phyloP scores from a whole-genome alignment of 179 eudicot genomes.

The Sideroxylon spinosum region DNA sequence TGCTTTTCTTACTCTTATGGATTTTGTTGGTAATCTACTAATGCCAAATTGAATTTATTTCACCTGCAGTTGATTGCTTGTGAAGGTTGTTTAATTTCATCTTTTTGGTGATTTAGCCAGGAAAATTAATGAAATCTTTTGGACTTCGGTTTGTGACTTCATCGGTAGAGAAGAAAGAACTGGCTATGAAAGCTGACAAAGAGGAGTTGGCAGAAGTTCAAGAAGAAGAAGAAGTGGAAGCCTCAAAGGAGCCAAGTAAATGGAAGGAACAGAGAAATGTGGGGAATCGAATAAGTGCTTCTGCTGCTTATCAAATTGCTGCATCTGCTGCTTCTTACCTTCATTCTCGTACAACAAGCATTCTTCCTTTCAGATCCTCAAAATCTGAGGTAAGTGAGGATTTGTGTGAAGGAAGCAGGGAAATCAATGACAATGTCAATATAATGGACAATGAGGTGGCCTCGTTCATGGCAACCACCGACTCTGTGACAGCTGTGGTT shows the following conservation, averaged over 20 bases:
- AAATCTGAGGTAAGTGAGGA: slow-evolving; percentile 26
- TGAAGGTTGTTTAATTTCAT: slow-evolving; percentile 1
- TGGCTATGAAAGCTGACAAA: slow-evolving; percentile 34
- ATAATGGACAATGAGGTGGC: slow-evolving; percentile 54
- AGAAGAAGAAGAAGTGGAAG: slow-evolving; percentile 21
- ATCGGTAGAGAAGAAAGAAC: slow-evolving; percentile 72
- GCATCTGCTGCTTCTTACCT: slow-evolving; percentile 85
- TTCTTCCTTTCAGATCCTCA: slow-evolving; percentile 51
- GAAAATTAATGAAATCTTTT: slow-evolving; percentile 50
- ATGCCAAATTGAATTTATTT: neutral
- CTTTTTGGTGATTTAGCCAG: slow-evolving; percentile 42
- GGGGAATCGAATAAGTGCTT: slow-evolving; percentile 42
- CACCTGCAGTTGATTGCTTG: neutral
- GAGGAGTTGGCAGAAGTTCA: slow-evolving; percentile 15
- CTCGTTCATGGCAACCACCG: slow-evolving; percentile 80
- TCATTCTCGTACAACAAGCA: slow-evolving; percentile 56
- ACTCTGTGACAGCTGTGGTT: slow-evolving; percentile 87
- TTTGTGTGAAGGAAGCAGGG: slow-evolving; percentile 18
- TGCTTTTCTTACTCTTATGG: neutral
- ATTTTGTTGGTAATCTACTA: neutral
- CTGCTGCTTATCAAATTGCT: slow-evolving; percentile 71
- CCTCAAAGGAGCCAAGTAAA: slow-evolving; percentile 22
- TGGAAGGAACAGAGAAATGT: slow-evolving; percentile 27
- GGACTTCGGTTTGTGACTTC: slow-evolving; percentile 70
- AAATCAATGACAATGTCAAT: slow-evolving; percentile 13